Conservation (phyloP, 495 filamentous ascomycete genomes). For the Hyaloscypha bicolor region DNA sequence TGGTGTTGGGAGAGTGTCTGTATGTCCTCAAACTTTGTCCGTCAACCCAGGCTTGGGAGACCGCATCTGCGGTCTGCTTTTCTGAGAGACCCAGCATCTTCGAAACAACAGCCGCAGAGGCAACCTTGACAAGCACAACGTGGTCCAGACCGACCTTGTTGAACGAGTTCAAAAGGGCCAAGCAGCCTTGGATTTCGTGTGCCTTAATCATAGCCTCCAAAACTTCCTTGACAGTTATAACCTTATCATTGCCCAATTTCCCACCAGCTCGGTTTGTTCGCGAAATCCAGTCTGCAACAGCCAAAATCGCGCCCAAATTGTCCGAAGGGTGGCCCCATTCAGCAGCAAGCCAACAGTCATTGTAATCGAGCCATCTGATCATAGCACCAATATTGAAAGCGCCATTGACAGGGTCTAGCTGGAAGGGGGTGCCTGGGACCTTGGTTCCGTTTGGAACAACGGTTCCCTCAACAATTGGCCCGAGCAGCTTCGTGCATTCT, state of each 20-base stretch:
- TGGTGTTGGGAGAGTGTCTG: slow-evolving; percentile 96
- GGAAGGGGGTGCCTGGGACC: slow-evolving; percentile 89
- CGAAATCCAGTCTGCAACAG: slow-evolving; percentile 95
- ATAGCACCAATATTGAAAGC: slow-evolving; percentile 99
- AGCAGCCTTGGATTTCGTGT: slow-evolving; percentile 97
- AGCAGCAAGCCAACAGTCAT: slow-evolving; percentile 98
- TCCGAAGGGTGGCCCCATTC: slow-evolving; percentile 99
- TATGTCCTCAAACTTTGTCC: slow-evolving; percentile 96
- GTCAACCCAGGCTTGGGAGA: slow-evolving; percentile 97
- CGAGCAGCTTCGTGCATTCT: slow-evolving; percentile 91
- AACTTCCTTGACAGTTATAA: slow-evolving; percentile 84
- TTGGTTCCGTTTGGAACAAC: slow-evolving; percentile 90
- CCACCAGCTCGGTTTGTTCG: slow-evolving; percentile 92
- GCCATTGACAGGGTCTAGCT: slow-evolving; percentile 91
- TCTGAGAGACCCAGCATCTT: slow-evolving; percentile 91
- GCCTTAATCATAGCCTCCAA: slow-evolving; percentile 99
- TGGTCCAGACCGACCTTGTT: slow-evolving; percentile 98
- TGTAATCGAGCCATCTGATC: slow-evolving; percentile 99
- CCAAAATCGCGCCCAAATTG: slow-evolving; percentile 93
- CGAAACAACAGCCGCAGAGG: slow-evolving; percentile 88
- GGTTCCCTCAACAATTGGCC: slow-evolving; percentile 90
- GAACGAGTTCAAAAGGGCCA: slow-evolving; percentile 95
- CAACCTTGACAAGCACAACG: slow-evolving; percentile 97
- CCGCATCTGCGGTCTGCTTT: slow-evolving; percentile 89
- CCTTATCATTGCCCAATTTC: slow-evolving; percentile 83